A percentile compares a stretch with the other conserved stretches of the same genome.
phyloP scores from a whole-genome alignment of 2,329 filamentous ascomycete species.

The Arthrinium phaeospermum region DNA sequence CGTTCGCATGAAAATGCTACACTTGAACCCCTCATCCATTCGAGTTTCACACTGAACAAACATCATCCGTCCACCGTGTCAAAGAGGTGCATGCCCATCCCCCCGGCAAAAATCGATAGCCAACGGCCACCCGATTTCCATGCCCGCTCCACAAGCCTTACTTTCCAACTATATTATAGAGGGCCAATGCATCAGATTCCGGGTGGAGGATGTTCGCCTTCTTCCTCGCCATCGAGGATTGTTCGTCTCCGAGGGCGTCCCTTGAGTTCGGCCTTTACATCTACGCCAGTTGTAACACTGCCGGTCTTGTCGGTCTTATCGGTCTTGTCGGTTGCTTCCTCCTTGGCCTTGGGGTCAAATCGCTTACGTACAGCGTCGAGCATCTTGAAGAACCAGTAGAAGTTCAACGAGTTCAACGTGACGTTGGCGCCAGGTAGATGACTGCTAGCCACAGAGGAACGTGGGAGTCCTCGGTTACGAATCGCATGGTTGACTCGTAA shows the following conservation, averaged over 20 bases:
- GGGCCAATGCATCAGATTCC: constrained; percentile 29
- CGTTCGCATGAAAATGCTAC: not conserved
- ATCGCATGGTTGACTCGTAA: constrained; percentile 54
- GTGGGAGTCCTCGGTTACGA: constrained; percentile 52
- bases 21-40: not conserved
- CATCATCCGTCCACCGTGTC: not conserved
- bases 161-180: not conserved
- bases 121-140: not conserved
- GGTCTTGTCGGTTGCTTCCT: constrained; percentile 36
- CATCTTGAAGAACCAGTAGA: constrained; percentile 90
- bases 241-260: constrained; percentile 35
- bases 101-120: not conserved
- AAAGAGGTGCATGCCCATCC: not conserved
- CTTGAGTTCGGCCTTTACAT: constrained; percentile 26
- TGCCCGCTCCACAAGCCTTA: not conserved
- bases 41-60: not conserved
- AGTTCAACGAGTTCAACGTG: constrained; percentile 76
- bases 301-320: constrained; percentile 22
- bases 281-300: constrained; percentile 40
- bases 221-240: constrained; percentile 40
- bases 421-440: constrained; percentile 74
- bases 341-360: constrained; percentile 59
- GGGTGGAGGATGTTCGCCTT: constrained; percentile 38
- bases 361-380: constrained; percentile 78
- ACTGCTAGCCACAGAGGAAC: constrained; percentile 74